Conservation (phyloP, 179 eudicot species). For the Beta macrorhiza region DNA sequence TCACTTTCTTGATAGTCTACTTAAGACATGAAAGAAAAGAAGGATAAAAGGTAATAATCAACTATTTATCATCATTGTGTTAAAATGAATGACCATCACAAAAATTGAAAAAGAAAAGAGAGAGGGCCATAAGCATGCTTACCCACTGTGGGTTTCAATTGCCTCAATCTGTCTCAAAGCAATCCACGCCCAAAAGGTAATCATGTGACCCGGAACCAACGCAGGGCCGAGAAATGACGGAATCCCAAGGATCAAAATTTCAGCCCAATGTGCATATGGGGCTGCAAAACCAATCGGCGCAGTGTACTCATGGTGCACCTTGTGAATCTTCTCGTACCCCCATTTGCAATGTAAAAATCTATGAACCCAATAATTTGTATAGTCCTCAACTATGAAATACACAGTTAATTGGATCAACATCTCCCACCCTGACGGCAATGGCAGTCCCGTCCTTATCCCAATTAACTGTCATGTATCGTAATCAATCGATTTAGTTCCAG, state of each 20-base stretch:
- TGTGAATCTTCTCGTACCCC: conserved; percentile 89
- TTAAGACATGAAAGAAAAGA: conserved; percentile 21
- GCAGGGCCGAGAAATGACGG: conserved; percentile 93
- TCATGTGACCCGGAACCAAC: conserved; percentile 85
- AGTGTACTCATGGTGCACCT: conserved; percentile 87
- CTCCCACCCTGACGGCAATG: conserved; percentile 78
- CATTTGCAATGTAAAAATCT: conserved; percentile 74
- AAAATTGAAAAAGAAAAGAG: conserved; percentile 7
- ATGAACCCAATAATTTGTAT: conserved; percentile 85
- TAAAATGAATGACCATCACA: conserved; percentile 28
- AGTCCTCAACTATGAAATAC: conserved; percentile 79
- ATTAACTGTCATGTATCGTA: conserved; percentile 45
- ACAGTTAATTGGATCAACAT: conserved; percentile 60
- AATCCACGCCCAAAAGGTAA: conserved; percentile 92
- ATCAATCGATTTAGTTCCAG: conserved; percentile 2
- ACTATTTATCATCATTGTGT: conserved; percentile 28
- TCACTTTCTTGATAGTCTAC: conserved; percentile 29
- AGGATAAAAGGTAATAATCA: conserved; percentile 13
- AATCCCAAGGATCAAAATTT: conserved; percentile 83
- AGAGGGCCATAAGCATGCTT: conserved; percentile 44
- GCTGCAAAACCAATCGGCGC: conserved; percentile 89
- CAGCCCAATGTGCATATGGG: conserved; percentile 93
- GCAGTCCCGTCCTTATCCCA: conserved; percentile 77
- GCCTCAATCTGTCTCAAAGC: conserved; percentile 95
- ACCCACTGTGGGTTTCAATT: conserved; percentile 97